These are phyloP conservation scores for Hordeum pubiflorum DNA, from an alignment of 202 grass and related monocot species.

Conservation along the genomic window DNA sequence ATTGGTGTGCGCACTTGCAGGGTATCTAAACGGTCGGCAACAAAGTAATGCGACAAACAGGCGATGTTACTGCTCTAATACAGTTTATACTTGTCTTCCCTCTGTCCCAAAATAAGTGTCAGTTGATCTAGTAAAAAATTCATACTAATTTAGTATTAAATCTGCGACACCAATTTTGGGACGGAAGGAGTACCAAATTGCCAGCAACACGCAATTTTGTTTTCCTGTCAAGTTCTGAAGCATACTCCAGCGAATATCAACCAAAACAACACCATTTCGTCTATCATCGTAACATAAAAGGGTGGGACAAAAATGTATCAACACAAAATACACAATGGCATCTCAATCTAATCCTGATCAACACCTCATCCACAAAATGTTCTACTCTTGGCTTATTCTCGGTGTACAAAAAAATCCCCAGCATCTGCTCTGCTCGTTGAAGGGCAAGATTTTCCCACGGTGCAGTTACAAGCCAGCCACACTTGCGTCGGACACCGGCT, in stretches of 20 bases:
- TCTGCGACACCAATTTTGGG: too few species aligned
- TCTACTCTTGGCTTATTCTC: not conserved
- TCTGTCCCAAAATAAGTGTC: too few species aligned
- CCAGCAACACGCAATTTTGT: not conserved
- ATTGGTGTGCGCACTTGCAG: not conserved
- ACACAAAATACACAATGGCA: not conserved
- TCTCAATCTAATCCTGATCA: not conserved
- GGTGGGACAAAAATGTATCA: not conserved
- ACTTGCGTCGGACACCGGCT: not conserved
- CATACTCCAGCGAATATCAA: not conserved
- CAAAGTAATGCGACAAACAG: not conserved
- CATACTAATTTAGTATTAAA: too few species aligned
- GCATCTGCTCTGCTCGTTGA: conserved; percentile 1
- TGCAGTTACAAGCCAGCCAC: not conserved
- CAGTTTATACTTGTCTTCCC: too few species aligned
- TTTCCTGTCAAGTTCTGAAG: not conserved
- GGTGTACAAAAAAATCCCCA: not conserved
- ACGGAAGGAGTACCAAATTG: not conserved
- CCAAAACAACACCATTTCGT: not conserved
- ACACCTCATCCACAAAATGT: not conserved
- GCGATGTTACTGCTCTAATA: not conserved
- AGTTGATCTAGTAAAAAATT: too few species aligned
- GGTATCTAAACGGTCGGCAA: not conserved
- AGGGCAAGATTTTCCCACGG: not conserved
- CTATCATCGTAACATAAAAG: not conserved